Evolutionary conservation across 768 basidiomycete species (phyloP).

Genomic region (Tricholoma flavovirens): DNA sequence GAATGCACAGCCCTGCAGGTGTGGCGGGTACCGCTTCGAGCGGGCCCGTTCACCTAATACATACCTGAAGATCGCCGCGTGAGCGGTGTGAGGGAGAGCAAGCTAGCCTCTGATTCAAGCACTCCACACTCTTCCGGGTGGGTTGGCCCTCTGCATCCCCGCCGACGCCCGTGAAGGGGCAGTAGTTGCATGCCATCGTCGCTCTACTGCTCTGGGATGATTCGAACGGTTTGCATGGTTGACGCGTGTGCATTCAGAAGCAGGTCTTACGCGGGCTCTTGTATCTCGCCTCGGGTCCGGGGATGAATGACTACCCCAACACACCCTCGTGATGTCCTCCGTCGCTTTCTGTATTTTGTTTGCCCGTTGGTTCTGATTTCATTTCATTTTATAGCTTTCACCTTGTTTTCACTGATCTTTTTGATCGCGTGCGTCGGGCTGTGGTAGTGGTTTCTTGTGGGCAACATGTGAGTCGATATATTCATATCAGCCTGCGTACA

Average conservation of each 20-base stretch:
- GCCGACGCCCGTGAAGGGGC: background rate
- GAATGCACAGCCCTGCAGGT: constrained; percentile 1
- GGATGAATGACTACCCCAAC: background rate
- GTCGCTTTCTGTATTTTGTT: background rate
- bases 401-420: background rate
- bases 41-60: constrained; percentile 1
- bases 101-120: constrained; percentile 1
- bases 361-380: background rate
- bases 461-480: background rate
- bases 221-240: background rate
- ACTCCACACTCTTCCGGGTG: constrained; percentile 1
- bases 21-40: constrained; percentile 2
- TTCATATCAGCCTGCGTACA: too few species aligned
- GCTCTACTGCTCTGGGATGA: background rate
- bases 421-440: background rate
- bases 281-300: background rate
- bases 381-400: background rate
- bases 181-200: constrained; percentile 2
- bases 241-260: background rate
- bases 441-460: background rate
- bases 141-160: background rate
- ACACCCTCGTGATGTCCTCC: background rate
- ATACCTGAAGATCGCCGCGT: background rate
- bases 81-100: background rate
- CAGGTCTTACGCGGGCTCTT: background rate